Evolutionary conservation across 371 early-diverging fungal species (phyloP).

Genomic region (Mucor irregularis): DNA sequence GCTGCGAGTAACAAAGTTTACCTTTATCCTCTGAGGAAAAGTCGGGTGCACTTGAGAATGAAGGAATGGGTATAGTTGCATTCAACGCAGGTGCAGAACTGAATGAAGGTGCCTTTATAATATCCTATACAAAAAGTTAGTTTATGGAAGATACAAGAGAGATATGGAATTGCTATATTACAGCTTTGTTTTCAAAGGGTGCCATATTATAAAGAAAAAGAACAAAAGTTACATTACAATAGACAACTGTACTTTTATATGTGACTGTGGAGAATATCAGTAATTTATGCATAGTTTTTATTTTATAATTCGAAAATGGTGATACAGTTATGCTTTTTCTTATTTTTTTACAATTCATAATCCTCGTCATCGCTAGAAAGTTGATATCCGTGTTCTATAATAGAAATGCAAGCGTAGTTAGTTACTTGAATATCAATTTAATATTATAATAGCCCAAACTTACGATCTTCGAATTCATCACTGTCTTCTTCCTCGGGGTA

Average conservation of each 20-base stretch:
- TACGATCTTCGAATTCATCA: conserved; percentile 50
- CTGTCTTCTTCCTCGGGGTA: conserved; percentile 61
- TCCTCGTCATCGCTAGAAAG: conserved; percentile 40
- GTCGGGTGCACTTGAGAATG: conserved; percentile 42
- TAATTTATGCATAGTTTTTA: no score
- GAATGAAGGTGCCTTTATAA: conserved; percentile 24
- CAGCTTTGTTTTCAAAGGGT: neutral
- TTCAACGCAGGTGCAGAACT: conserved; percentile 26
- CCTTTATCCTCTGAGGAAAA: conserved; percentile 14
- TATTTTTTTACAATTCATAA: conserved; percentile 18
- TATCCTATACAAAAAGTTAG: neutral
- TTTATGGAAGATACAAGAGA: neutral
- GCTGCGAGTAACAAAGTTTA: no score
- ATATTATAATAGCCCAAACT: conserved; percentile 10
- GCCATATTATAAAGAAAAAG: neutral
- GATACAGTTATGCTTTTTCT: no score
- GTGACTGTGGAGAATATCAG: no score
- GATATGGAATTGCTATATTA: no score
- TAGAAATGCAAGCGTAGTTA: neutral
- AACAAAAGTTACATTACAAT: no score
- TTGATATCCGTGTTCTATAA: conserved; percentile 24
- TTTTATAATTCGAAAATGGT: no score
- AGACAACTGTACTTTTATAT: no score
- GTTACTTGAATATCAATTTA: neutral
- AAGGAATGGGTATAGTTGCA: conserved; percentile 16